Conservation (phyloP, 1,139 yeast species). For the Saccharomyces hybrid region DNA sequence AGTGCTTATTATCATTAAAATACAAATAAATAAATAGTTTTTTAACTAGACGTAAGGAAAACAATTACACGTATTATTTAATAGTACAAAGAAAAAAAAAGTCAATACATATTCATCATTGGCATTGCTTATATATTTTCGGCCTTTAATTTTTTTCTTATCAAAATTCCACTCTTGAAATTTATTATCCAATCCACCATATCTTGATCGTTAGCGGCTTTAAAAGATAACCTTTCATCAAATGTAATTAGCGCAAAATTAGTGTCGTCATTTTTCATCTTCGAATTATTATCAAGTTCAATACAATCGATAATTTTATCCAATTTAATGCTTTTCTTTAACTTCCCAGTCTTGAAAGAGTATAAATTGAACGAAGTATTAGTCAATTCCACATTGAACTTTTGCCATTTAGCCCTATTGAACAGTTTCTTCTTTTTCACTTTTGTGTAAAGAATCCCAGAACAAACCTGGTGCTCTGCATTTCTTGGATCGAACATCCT, state of each 20-base stretch:
- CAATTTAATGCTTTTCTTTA: conserved; percentile 12
- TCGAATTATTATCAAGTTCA: conserved; percentile 11
- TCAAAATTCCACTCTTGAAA: conserved; percentile 18
- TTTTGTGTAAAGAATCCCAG: conserved; percentile 13
- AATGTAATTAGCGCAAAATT: conserved; percentile 17
- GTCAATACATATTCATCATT: not conserved
- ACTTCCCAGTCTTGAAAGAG: conserved; percentile 14
- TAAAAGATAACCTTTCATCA: conserved; percentile 17
- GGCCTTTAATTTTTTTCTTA: conserved; percentile 8
- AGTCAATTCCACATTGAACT: conserved; percentile 15
- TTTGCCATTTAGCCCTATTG: conserved; percentile 21
- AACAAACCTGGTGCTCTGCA: conserved; percentile 12
- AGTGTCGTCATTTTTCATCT: conserved; percentile 9
- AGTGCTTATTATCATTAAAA: not conserved
- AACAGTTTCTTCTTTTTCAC: conserved; percentile 13
- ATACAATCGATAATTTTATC: conserved; percentile 19
- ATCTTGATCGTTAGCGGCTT: conserved; percentile 18
- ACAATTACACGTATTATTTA: not conserved
- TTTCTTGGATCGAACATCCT: conserved; percentile 16
- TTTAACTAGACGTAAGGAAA: not conserved
- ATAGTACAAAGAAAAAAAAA: not conserved
- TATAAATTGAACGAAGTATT: conserved; percentile 13
- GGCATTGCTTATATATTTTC: not conserved
- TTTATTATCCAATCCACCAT: conserved; percentile 23
- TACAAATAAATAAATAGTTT: not conserved